A percentile compares a stretch with the other conserved stretches of the same genome.
phyloP scores from a whole-genome alignment of 352 stramenopile species.

The Pythium myriotylum region DNA sequence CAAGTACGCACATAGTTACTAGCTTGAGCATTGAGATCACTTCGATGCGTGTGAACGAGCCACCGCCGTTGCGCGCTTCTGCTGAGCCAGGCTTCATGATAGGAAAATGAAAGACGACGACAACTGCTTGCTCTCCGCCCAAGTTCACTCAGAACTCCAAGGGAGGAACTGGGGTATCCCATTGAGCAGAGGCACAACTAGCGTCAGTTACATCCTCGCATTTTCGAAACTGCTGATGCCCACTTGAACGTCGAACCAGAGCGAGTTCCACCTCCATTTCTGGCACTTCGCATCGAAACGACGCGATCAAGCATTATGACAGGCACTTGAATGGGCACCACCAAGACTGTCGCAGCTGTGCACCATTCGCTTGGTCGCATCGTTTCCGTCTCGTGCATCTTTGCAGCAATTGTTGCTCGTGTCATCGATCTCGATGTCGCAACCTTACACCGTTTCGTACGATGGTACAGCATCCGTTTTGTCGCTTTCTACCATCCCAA shows the following conservation, averaged over 20 bases:
- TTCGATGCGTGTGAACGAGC: slow-evolving; percentile 68
- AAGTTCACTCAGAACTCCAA: too few relatives aligned
- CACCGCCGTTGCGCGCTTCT: slow-evolving; percentile 26
- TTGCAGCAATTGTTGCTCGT: background rate
- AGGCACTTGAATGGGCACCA: too few relatives aligned
- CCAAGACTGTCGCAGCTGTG: too few relatives aligned
- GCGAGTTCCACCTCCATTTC: too few relatives aligned
- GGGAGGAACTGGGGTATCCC: background rate
- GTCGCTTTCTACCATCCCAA: slow-evolving; percentile 41
- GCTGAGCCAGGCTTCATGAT: slow-evolving; percentile 5
- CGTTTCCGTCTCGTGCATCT: background rate
- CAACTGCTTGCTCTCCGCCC: background rate
- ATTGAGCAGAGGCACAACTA: too few relatives aligned
- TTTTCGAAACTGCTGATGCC: too few relatives aligned
- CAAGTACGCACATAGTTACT: slow-evolving; percentile 29
- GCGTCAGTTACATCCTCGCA: too few relatives aligned
- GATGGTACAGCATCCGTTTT: slow-evolving; percentile 34
- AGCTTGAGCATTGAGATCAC: slow-evolving; percentile 67
- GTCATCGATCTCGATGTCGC: background rate
- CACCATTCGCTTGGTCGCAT: too few relatives aligned
- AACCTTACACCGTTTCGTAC: slow-evolving; percentile 18
- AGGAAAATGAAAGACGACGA: too few relatives aligned
- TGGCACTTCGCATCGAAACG: too few relatives aligned
- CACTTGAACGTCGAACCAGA: too few relatives aligned
- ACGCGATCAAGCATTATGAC: too few relatives aligned